phyloP scores from a whole-genome alignment of 2,329 filamentous ascomycete genomes.

The Exophiala mesophila region DNA sequence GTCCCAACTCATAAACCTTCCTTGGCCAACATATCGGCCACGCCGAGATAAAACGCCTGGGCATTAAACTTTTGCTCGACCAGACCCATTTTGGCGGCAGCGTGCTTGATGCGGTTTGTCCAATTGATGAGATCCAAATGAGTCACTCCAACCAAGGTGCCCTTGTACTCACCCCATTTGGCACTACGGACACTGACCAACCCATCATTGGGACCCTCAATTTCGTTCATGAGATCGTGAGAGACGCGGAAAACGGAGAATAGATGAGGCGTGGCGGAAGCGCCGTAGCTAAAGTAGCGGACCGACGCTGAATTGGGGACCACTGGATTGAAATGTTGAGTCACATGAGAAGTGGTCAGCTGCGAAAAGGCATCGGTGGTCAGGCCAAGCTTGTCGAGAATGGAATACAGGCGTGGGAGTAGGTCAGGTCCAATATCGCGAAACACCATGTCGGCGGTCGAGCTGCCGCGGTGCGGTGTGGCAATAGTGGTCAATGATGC shows the following conservation, averaged over 20 bases:
- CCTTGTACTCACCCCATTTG: slow-evolving; percentile 59
- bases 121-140: slow-evolving; percentile 64
- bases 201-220: slow-evolving; percentile 59
- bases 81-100: slow-evolving; percentile 53
- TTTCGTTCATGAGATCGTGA: slow-evolving; percentile 48
- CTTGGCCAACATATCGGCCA: slow-evolving; percentile 66
- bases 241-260: slow-evolving; percentile 55
- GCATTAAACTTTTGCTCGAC: slow-evolving; percentile 58
- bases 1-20: slow-evolving; percentile 48
- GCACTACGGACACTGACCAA: slow-evolving; percentile 57
- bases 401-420: slow-evolving; percentile 52
- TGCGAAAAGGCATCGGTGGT: slow-evolving; percentile 60
- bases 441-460: slow-evolving; percentile 59
- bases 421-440: slow-evolving; percentile 51
- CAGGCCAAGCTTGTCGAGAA: slow-evolving; percentile 50
- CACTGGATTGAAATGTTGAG: slow-evolving; percentile 53
- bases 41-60: slow-evolving; percentile 59
- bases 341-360: slow-evolving; percentile 55
- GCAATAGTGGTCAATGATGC: slow-evolving; percentile 62
- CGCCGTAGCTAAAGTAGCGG: slow-evolving; percentile 60
- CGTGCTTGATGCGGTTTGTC: slow-evolving; percentile 58
- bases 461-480: slow-evolving; percentile 53
- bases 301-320: slow-evolving; percentile 53
- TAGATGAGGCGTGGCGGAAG: slow-evolving; percentile 50
- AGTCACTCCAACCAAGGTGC: slow-evolving; percentile 58